These are phyloP conservation scores for Austropuccinia psidii DNA, from an alignment of 1,284 basidiomycete species.

Conservation along the genomic window DNA sequence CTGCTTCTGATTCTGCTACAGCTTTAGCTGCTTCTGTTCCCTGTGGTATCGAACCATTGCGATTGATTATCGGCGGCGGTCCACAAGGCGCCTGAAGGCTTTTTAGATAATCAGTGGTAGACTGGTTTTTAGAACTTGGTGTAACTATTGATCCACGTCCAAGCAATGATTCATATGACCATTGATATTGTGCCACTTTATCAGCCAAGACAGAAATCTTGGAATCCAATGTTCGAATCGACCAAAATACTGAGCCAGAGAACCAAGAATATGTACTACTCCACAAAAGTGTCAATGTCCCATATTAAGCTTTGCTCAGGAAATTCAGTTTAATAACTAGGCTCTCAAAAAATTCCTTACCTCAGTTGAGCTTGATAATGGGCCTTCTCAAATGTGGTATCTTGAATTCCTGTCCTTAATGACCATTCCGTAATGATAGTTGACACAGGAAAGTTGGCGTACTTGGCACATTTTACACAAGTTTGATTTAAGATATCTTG, in stretches of 20 bases:
- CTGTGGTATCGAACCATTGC: neutral
- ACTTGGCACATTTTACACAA: constrained; percentile 41
- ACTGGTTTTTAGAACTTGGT: neutral
- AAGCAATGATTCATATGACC: constrained; percentile 14
- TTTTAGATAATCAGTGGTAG: constrained; percentile 2
- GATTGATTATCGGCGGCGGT: neutral
- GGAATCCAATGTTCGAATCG: constrained; percentile 15
- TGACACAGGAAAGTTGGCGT: constrained; percentile 43
- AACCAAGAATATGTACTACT: constrained; percentile 42
- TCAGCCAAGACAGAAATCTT: constrained; percentile 15
- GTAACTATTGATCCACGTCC: constrained; percentile 7
- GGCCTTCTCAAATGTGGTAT: constrained; percentile 40
- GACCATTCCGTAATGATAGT: constrained; percentile 41
- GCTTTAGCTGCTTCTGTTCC: constrained; percentile 1
- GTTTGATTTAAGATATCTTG: constrained; percentile 42
- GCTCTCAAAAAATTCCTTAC: no score
- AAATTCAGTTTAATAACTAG: no score
- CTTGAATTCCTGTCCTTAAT: constrained; percentile 44
- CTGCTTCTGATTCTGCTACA: neutral
- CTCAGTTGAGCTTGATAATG: constrained; percentile 43
- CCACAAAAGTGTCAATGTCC: no score
- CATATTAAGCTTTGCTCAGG: no score
- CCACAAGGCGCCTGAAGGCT: constrained; percentile 18
- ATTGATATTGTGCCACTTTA: constrained; percentile 33
- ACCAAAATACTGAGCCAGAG: constrained; percentile 36